Evolutionary conservation across 2,329 filamentous ascomycete species (phyloP).

Genomic region (Ceratocystis papillata): DNA sequence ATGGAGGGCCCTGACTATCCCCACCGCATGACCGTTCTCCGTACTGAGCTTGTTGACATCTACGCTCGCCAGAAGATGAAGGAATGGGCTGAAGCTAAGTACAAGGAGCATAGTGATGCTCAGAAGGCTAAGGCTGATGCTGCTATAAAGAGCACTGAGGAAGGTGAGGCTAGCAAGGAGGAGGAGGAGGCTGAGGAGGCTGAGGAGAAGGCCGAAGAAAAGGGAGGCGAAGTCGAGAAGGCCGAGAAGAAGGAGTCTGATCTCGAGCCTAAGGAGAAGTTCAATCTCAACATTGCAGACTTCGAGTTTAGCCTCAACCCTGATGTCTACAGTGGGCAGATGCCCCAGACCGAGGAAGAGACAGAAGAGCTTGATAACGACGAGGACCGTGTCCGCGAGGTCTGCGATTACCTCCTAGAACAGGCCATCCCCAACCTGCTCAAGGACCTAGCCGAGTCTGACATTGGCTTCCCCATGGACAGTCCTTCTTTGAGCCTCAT

Average conservation of each 20-base stretch:
- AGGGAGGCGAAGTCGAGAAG: conserved; percentile 24
- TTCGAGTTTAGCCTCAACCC: conserved; percentile 88
- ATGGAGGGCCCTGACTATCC: conserved; percentile 69
- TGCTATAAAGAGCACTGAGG: conserved; percentile 27
- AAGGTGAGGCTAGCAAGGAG: conserved; percentile 33
- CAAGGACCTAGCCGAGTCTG: conserved; percentile 77
- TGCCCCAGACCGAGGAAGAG: conserved; percentile 80
- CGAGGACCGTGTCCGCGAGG: conserved; percentile 76
- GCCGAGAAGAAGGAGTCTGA: conserved; percentile 30
- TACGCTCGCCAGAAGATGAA: conserved; percentile 78
- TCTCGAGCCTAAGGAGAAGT: conserved; percentile 37
- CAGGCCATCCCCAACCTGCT: conserved; percentile 76
- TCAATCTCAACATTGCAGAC: conserved; percentile 68
- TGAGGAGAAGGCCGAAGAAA: conserved; percentile 24
- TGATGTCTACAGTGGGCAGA: conserved; percentile 87
- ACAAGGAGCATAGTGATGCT: conserved; percentile 36
- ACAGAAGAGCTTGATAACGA: conserved; percentile 73
- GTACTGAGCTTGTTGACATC: conserved; percentile 78
- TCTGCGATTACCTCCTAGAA: conserved; percentile 65
- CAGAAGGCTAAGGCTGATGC: conserved; percentile 30
- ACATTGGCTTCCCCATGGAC: conserved; percentile 97
- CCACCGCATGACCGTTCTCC: conserved; percentile 89
- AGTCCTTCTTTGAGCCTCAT: conserved; percentile 81
- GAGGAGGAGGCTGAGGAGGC: conserved; percentile 32
- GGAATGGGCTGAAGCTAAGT: conserved; percentile 68